phyloP scores from a whole-genome alignment of 768 basidiomycete species.

The Rhodotorula diobovata region DNA sequence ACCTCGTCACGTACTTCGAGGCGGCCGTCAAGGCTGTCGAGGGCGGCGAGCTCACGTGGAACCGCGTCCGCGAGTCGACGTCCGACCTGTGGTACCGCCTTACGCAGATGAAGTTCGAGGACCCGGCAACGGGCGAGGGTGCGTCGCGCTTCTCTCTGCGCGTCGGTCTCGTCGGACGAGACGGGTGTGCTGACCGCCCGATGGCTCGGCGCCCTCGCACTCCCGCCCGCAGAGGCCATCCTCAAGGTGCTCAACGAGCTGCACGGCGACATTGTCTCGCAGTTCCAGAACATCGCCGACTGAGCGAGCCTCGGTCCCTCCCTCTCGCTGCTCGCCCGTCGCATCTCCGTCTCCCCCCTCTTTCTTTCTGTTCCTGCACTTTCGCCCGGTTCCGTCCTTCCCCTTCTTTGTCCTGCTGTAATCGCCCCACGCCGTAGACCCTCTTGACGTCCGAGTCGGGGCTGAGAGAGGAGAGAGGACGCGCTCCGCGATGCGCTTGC shows the following conservation, averaged over 20 bases:
- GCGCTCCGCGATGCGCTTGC: no score
- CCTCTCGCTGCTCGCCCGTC: no score
- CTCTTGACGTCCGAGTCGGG: no score
- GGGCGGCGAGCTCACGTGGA: slow-evolving; percentile 74
- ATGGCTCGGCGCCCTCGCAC: neutral
- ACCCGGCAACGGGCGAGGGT: slow-evolving; percentile 77
- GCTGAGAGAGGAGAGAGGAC: no score
- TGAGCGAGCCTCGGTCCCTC: neutral
- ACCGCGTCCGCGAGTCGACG: slow-evolving; percentile 78
- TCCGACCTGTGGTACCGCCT: slow-evolving; percentile 89
- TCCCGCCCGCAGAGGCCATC: neutral
- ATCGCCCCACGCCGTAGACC: no score
- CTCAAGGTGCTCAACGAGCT: slow-evolving; percentile 35
- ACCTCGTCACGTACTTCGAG: slow-evolving; percentile 91
- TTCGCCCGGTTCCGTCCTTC: no score
- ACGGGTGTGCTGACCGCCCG: no score
- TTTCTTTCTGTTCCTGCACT: no score
- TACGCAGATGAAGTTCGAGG: slow-evolving; percentile 87
- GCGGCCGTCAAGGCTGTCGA: slow-evolving; percentile 78
- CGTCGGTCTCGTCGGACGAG: no score
- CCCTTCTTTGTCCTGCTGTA: no score
- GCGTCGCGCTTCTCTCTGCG: neutral
- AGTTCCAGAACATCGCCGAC: slow-evolving; percentile 35
- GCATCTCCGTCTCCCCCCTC: no score
- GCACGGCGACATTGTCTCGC: slow-evolving; percentile 31